These are phyloP conservation scores for Globisporangium paroecandrum DNA, from an alignment of 352 stramenopile genomes.

Conservation along the genomic window DNA sequence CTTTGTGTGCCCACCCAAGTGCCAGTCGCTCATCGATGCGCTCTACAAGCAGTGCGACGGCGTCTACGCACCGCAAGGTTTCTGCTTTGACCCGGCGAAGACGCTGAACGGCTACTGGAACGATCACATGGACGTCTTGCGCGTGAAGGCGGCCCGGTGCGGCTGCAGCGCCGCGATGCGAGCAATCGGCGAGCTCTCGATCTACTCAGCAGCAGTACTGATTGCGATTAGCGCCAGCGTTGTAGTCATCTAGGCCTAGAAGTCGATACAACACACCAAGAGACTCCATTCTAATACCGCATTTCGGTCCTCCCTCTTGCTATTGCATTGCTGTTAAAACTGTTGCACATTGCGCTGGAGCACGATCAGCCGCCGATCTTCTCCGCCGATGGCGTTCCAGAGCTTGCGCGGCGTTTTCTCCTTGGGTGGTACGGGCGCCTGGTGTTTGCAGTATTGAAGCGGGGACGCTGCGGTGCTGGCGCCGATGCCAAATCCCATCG, in stretches of 20 bases:
- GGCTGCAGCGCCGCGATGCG: slow-evolving; percentile 34
- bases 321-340: neutral
- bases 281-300: too few species aligned
- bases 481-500: slow-evolving; percentile 21
- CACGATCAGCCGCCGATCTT: slow-evolving; percentile 69
- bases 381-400: slow-evolving; percentile 73
- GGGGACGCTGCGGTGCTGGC: slow-evolving; percentile 12
- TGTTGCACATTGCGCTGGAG: slow-evolving; percentile 48
- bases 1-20: slow-evolving; percentile 58
- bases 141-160: slow-evolving; percentile 51
- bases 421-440: slow-evolving; percentile 47
- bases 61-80: slow-evolving; percentile 57
- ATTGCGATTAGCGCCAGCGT: neutral
- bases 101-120: slow-evolving; percentile 64
- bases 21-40: slow-evolving; percentile 65
- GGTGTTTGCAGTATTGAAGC: slow-evolving; percentile 58
- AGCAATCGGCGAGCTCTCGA: neutral
- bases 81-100: slow-evolving; percentile 54
- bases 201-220: neutral
- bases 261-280: too few species aligned
- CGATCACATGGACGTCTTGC: slow-evolving; percentile 49
- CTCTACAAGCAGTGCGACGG: slow-evolving; percentile 64
- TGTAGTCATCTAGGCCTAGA: neutral
- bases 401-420: slow-evolving; percentile 65
- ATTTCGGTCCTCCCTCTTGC: neutral